A percentile compares a stretch with the other conserved stretches of the same genome.
phyloP scores from a whole-genome alignment of 345 rosid species.

The Eucalyptus fibrosa region DNA sequence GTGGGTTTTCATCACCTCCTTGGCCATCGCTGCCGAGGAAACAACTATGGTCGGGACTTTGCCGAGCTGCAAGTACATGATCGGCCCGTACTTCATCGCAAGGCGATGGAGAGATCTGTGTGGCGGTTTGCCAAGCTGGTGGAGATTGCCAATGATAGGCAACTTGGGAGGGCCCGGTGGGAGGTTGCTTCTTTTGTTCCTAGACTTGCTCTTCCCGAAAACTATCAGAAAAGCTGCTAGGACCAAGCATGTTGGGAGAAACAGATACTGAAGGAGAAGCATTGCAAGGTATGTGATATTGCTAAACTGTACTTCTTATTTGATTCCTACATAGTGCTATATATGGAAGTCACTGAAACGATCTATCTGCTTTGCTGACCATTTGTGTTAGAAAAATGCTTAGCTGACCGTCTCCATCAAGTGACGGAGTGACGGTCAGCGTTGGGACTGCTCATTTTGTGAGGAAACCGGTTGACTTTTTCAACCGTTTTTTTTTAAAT shows the following conservation, averaged over 20 bases:
- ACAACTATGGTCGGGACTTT: slow-evolving; percentile 25
- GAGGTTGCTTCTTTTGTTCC: slow-evolving; percentile 11
- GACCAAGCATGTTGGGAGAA: not conserved
- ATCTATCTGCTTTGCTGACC: not conserved
- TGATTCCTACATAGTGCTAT: not conserved
- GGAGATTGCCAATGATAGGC: slow-evolving; percentile 37
- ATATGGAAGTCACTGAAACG: not conserved
- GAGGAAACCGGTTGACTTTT: too few relatives aligned
- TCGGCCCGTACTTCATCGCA: slow-evolving; percentile 12
- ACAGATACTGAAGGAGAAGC: not conserved
- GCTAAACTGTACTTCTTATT: not conserved
- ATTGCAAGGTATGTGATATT: not conserved
- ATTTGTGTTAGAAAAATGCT: too few relatives aligned
- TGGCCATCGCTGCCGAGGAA: slow-evolving; percentile 24
- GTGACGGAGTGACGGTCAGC: too few relatives aligned
- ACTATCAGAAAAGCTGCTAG: not conserved
- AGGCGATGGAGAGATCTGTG: slow-evolving; percentile 19
- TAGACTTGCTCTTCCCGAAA: not conserved
- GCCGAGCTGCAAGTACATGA: slow-evolving; percentile 29
- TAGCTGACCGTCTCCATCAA: too few relatives aligned
- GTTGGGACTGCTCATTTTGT: too few relatives aligned
- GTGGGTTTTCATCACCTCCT: slow-evolving; percentile 22
- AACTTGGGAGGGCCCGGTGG: slow-evolving; percentile 31
- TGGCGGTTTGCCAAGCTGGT: slow-evolving; percentile 17
- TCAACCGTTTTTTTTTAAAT: too few relatives aligned